Conservation (phyloP, 371 early-diverging fungal species). For the Encephalitozoon cuniculi region DNA sequence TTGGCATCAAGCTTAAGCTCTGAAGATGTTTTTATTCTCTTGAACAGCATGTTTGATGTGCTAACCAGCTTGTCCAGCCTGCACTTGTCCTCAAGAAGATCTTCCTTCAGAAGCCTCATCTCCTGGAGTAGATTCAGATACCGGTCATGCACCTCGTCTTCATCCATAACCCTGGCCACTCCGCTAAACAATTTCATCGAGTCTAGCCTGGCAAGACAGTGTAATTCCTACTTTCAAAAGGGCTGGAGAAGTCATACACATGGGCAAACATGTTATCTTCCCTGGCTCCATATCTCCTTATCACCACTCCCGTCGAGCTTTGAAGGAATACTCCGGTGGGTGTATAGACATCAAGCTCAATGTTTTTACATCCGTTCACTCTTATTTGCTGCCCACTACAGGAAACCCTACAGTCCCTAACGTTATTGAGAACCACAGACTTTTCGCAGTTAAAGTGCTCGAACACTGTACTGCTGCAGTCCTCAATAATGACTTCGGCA, state of each 20-base stretch:
- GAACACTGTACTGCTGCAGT: neutral
- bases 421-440: constrained; percentile 11
- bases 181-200: neutral
- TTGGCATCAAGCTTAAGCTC: constrained; percentile 54
- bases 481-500: neutral
- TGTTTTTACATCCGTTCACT: constrained; percentile 17
- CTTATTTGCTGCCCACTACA: constrained; percentile 29
- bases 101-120: constrained; percentile 36
- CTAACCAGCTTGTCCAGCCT: constrained; percentile 31
- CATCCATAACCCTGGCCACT: neutral
- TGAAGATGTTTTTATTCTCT: constrained; percentile 27
- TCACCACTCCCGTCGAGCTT: neutral
- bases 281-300: neutral
- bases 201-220: neutral
- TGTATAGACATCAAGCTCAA: constrained; percentile 5
- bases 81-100: constrained; percentile 16
- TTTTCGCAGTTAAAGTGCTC: neutral
- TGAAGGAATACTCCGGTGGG: constrained; percentile 23
- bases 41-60: constrained; percentile 43
- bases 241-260: constrained; percentile 24
- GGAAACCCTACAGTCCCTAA: constrained; percentile 21
- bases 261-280: constrained; percentile 2
- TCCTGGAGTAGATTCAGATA: constrained; percentile 46
- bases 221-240: constrained; percentile 25
- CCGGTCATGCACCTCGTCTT: neutral